Conservation (phyloP, 352 stramenopile genomes). For the Phytophthora litchii region DNA sequence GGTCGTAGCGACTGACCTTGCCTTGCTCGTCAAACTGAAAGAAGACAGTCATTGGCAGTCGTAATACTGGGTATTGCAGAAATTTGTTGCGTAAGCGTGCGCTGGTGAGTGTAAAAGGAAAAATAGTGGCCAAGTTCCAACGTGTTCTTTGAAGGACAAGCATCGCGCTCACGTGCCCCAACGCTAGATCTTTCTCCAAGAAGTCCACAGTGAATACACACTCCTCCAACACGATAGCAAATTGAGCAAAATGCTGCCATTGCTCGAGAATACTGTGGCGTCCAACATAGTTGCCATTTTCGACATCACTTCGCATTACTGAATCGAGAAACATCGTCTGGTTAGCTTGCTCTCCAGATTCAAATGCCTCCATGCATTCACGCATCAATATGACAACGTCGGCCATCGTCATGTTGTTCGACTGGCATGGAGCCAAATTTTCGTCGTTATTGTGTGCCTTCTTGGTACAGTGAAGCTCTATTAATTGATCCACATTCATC, state of each 20-base stretch:
- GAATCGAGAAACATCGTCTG: slow-evolving; percentile 25
- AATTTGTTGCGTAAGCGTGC: slow-evolving; percentile 20
- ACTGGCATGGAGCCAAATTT: neutral
- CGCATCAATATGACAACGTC: slow-evolving; percentile 17
- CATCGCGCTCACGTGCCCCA: slow-evolving; percentile 10
- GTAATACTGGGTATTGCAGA: slow-evolving; percentile 10
- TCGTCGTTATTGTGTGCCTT: neutral
- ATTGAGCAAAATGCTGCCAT: slow-evolving; percentile 15
- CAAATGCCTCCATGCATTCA: slow-evolving; percentile 25
- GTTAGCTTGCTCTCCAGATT: slow-evolving; percentile 9
- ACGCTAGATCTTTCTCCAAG: slow-evolving; percentile 2
- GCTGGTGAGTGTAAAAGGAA: slow-evolving; percentile 9
- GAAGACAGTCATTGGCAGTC: slow-evolving; percentile 20
- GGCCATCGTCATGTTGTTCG: neutral
- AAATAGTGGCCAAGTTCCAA: slow-evolving; percentile 16
- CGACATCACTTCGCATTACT: slow-evolving; percentile 24
- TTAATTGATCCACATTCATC: slow-evolving; percentile 25
- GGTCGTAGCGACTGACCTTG: slow-evolving; percentile 27
- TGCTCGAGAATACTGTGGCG: slow-evolving; percentile 26
- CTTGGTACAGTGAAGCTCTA: slow-evolving; percentile 1
- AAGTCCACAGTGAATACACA: slow-evolving; percentile 13
- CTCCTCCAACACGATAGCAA: slow-evolving; percentile 17
- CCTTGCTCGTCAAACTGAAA: slow-evolving; percentile 39
- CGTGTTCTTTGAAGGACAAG: slow-evolving; percentile 19
- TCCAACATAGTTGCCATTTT: slow-evolving; percentile 19